These are phyloP conservation scores for Thraustotheca clavata DNA, from an alignment of 352 stramenopile genomes.

Conservation along the genomic window DNA sequence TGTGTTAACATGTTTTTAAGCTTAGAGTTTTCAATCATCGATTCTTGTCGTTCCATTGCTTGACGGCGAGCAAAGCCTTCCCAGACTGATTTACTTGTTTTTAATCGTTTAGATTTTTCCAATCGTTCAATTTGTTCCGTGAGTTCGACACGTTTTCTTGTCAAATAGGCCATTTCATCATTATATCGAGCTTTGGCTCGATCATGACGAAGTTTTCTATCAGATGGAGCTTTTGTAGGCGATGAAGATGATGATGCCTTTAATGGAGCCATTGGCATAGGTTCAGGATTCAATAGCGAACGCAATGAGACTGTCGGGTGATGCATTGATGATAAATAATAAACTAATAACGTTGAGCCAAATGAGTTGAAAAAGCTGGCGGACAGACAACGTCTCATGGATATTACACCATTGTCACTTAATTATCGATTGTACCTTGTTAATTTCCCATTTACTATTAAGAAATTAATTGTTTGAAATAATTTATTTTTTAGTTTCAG, in stretches of 20 bases:
- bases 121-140: not conserved
- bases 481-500: not conserved
- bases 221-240: not conserved
- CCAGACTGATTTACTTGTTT: not conserved
- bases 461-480: too few relatives aligned
- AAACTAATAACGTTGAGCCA: too few relatives aligned
- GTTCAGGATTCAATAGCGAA: not conserved
- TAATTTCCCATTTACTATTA: not conserved
- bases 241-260: not conserved
- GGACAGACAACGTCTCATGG: not conserved
- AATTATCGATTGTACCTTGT: not conserved
- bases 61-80: constrained; percentile 17
- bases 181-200: constrained; percentile 15
- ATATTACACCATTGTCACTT: not conserved
- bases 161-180: constrained; percentile 9
- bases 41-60: not conserved
- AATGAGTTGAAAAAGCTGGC: too few relatives aligned
- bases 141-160: not conserved
- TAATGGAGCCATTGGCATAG: not conserved
- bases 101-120: constrained; percentile 1
- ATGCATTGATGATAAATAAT: too few relatives aligned
- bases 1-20: not conserved
- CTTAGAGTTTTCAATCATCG: constrained; percentile 17
- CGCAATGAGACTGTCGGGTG: not conserved
- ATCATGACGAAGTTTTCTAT: constrained; percentile 11